Base-by-base conservation (phyloP, 2,329 filamentous ascomycete genomes). In the Neurospora crassa region DNA sequence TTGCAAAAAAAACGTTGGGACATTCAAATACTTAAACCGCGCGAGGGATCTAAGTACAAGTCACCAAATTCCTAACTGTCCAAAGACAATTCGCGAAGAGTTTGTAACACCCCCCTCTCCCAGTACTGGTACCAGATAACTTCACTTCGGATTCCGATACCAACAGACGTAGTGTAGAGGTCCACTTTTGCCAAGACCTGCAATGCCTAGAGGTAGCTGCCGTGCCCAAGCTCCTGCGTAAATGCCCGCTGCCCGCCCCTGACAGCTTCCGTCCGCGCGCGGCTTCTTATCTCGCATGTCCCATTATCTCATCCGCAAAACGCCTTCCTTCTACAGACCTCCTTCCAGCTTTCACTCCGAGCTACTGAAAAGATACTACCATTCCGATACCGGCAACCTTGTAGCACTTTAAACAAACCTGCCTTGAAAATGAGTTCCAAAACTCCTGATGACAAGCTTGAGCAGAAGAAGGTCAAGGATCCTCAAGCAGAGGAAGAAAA, bases 401-500 rank as follows among this genome's bases (percentile, higher is more conserved):
- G n/a, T 59, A 59, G 53, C 24, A 1, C 11, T n/a, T 37, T 29
- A 63, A 37, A n/a, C 24, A 63, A 63, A 18, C 11, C 8, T 34
- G 3, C 29, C 16, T 63, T 37, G 16, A 63, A 18, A n/a, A 63
- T 63, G 53, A 37, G 12, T 4, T 10, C 53, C 53, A 29, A 63
- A 63, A n/a, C 53, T 7, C 29, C 53, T 63, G 8, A 63, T n/a
- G 24, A 18, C 53, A 34, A 63, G 16, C 7, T 5, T 37, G 16
- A 63, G 3, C 69, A 71, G 47, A 70, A 71, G 43, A 70, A 70
- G 53, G 47, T 45, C 41, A 43, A 74, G 14, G 73, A 72, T 16
- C 68, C 73, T 5, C 73, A 75, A 2, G 74, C 2, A 29, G 6
- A 29, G 1, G 20, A 74, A 3, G 75, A 80, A 20, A 78, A 80